These are phyloP conservation scores for Candida vartiovaarae DNA, from an alignment of 805 yeast species.

Conservation along the genomic window DNA sequence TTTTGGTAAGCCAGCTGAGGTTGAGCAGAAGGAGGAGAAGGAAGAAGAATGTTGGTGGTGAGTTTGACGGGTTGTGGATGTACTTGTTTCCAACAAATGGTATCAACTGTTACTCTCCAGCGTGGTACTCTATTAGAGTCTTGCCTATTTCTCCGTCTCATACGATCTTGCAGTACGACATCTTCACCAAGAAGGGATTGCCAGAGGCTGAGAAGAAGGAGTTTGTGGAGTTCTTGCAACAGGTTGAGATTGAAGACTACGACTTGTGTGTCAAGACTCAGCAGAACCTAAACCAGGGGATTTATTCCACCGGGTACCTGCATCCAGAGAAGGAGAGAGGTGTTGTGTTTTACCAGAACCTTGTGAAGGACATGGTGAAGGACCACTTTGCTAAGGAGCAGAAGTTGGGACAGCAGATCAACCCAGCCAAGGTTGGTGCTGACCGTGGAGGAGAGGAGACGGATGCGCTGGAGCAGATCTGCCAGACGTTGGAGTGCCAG, in stretches of 20 bases:
- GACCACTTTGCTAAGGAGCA: constrained; percentile 42
- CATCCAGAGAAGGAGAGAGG: constrained; percentile 56
- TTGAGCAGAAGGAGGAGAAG: constrained; percentile 17
- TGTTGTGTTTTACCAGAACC: constrained; percentile 47
- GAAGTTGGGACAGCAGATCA: constrained; percentile 37
- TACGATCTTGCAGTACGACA: constrained; percentile 54
- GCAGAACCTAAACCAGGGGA: constrained; percentile 53
- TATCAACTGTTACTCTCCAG: constrained; percentile 58
- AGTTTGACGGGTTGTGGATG: constrained; percentile 56
- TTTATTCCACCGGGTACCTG: constrained; percentile 50
- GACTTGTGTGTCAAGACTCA: constrained; percentile 54
- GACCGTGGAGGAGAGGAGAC: constrained; percentile 34
- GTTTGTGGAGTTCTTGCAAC: constrained; percentile 55
- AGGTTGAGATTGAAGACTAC: constrained; percentile 56
- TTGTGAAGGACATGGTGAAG: constrained; percentile 52
- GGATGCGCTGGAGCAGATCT: constrained; percentile 43
- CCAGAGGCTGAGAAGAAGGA: constrained; percentile 47
- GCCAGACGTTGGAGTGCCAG: constrained; percentile 44
- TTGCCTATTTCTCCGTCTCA: constrained; percentile 46
- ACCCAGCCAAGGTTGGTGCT: constrained; percentile 41
- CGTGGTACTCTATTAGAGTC: constrained; percentile 58
- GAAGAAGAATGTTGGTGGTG: constrained; percentile 50
- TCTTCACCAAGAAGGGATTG: constrained; percentile 53
- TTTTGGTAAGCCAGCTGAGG: constrained; percentile 30
- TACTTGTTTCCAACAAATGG: constrained; percentile 56